Conservation (phyloP, 805 yeast genomes). For the Metschnikowia arizonensis region DNA sequence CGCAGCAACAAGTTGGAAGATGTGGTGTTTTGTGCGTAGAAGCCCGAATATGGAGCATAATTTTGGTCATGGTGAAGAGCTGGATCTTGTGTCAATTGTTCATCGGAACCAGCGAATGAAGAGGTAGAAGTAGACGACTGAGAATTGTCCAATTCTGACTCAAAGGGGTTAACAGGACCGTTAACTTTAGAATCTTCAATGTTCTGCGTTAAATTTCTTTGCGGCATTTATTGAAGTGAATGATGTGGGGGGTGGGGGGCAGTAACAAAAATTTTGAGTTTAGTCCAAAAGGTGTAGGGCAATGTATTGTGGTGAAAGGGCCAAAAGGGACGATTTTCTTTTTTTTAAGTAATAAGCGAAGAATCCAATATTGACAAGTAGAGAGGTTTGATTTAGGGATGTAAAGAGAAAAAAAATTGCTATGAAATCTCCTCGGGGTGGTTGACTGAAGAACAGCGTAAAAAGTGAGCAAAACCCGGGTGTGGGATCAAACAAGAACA, state of each 20-base stretch:
- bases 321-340: too few relatives aligned
- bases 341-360: not conserved
- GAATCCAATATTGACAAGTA: not conserved
- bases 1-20: constrained; percentile 32
- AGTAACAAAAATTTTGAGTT: not conserved
- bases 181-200: constrained; percentile 2
- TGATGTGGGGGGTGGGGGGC: too few relatives aligned
- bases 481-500: not conserved
- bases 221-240: constrained; percentile 19
- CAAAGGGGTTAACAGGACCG: constrained; percentile 12
- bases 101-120: constrained; percentile 14
- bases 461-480: not conserved
- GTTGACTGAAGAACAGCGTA: not conserved
- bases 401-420: not conserved
- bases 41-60: constrained; percentile 29
- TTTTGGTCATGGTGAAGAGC: constrained; percentile 20
- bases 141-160: constrained; percentile 12
- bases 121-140: constrained; percentile 9
- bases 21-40: constrained; percentile 36
- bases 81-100: constrained; percentile 2
- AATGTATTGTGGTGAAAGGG: too few relatives aligned
- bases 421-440: not conserved
- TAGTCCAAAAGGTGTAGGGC: not conserved
- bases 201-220: constrained; percentile 33
- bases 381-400: not conserved